Evolutionary conservation across 495 filamentous ascomycete genomes (phyloP).

Genomic region (Lichenothelia convexa): DNA sequence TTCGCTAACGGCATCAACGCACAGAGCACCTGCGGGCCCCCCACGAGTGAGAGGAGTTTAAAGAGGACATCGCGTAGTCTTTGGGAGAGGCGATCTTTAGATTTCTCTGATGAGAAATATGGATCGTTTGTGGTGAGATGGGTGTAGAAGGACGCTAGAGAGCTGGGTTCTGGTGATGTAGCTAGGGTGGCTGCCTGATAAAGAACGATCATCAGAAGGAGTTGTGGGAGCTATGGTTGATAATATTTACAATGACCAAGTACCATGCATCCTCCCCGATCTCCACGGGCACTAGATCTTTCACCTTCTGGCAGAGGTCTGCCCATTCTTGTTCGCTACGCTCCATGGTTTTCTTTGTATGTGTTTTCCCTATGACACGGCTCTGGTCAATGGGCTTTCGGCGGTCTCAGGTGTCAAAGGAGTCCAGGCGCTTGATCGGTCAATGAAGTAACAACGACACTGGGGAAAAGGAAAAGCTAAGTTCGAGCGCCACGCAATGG

Average conservation of each 20-base stretch:
- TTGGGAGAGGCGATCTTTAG: background rate
- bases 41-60: background rate
- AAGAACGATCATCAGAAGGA: background rate
- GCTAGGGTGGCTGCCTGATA: background rate
- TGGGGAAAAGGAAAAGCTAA: background rate
- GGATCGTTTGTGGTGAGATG: background rate
- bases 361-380: background rate
- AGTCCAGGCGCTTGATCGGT: background rate
- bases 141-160: background rate
- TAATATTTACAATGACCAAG: background rate
- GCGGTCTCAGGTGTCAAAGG: background rate
- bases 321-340: background rate
- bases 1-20: background rate
- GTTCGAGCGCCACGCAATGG: background rate
- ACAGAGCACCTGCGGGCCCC: background rate
- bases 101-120: background rate
- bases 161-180: background rate
- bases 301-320: background rate
- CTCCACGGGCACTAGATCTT: background rate
- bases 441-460: background rate
- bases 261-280: background rate
- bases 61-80: background rate
- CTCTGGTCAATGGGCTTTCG: background rate
- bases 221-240: background rate
- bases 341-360: background rate